phyloP scores from a whole-genome alignment of 2,329 filamentous ascomycete genomes.

The Raffaelea albimanens region DNA sequence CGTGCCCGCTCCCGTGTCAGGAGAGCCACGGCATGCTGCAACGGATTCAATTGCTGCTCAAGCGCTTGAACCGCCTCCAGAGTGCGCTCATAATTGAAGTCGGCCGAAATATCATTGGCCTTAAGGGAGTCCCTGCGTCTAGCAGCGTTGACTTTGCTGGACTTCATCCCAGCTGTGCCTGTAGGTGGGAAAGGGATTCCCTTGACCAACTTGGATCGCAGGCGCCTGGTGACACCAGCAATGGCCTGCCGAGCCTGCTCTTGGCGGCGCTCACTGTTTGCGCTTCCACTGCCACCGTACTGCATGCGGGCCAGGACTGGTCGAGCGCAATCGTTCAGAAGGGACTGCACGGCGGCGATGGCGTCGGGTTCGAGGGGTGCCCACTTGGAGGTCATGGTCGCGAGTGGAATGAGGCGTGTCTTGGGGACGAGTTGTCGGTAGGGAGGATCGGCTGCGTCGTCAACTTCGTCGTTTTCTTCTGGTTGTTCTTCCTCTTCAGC shows the following conservation, averaged over 20 bases:
- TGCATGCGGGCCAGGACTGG: constrained; percentile 49
- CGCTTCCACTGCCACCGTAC: constrained; percentile 25
- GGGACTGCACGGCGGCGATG: constrained; percentile 41
- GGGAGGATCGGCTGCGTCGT: not conserved
- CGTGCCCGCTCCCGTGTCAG: constrained; percentile 47
- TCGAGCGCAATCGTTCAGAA: constrained; percentile 50
- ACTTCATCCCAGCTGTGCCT: not conserved
- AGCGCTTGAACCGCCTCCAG: constrained; percentile 47
- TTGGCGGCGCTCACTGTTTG: constrained; percentile 27
- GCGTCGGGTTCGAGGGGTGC: constrained; percentile 43
- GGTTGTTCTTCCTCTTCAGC: not conserved
- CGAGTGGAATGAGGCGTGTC: constrained; percentile 46
- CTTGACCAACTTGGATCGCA: constrained; percentile 47
- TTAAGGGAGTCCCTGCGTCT: too few species aligned
- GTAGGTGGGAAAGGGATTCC: constrained; percentile 59
- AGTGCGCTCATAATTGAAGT: constrained; percentile 58
- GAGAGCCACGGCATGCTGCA: constrained; percentile 53
- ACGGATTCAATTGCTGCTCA: constrained; percentile 50
- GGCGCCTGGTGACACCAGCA: constrained; percentile 40
- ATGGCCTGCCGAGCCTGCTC: constrained; percentile 47
- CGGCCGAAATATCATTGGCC: constrained; percentile 37
- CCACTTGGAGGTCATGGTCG: constrained; percentile 62
- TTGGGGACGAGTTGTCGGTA: constrained; percentile 43
- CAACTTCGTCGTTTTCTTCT: not conserved
- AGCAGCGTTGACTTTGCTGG: constrained; percentile 14